phyloP scores from a whole-genome alignment of 2,329 filamentous ascomycete species.

The Neonectria punicea region DNA sequence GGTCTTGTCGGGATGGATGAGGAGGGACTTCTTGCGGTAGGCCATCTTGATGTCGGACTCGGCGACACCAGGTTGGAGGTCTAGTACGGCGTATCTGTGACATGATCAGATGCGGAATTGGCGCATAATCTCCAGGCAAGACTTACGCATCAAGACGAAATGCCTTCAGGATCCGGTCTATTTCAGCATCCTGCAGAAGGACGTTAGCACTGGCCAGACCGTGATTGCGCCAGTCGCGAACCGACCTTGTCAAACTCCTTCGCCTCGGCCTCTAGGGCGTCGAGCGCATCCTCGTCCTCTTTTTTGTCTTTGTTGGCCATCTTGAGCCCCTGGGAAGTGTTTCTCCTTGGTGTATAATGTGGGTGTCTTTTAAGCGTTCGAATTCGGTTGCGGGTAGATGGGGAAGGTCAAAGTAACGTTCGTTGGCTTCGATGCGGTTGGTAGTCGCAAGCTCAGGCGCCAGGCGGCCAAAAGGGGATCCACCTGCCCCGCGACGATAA shows the following conservation, averaged over 20 bases:
- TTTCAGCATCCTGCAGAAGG: slow-evolving; percentile 83
- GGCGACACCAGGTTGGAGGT: slow-evolving; percentile 92
- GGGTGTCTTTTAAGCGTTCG: background rate
- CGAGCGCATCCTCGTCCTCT: slow-evolving; percentile 79
- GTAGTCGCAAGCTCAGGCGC: slow-evolving; percentile 23
- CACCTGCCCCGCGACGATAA: slow-evolving; percentile 51
- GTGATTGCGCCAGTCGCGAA: slow-evolving; percentile 32
- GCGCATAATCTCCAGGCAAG: background rate
- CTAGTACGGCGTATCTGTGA: slow-evolving; percentile 86
- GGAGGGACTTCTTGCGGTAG: slow-evolving; percentile 97
- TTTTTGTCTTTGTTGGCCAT: slow-evolving; percentile 54
- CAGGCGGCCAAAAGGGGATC: slow-evolving; percentile 21
- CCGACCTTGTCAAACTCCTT: slow-evolving; percentile 90
- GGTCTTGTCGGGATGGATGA: slow-evolving; percentile 99
- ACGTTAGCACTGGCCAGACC: slow-evolving; percentile 32
- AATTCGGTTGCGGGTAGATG: slow-evolving; percentile 19
- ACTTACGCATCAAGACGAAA: slow-evolving; percentile 77
- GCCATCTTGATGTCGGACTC: slow-evolving; percentile 95
- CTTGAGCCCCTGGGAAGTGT: slow-evolving; percentile 7
- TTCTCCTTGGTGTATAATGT: background rate
- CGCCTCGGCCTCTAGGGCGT: slow-evolving; percentile 82
- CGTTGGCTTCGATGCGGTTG: slow-evolving; percentile 13
- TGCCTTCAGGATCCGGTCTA: slow-evolving; percentile 90
- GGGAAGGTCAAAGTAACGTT: slow-evolving; percentile 5
- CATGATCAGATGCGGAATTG: slow-evolving; percentile 10